Percentiles rank a stretch among this genome's conserved stretches.
phyloP scores from a whole-genome alignment of 1,284 basidiomycete species.

The Leccinum griseonigrum region DNA sequence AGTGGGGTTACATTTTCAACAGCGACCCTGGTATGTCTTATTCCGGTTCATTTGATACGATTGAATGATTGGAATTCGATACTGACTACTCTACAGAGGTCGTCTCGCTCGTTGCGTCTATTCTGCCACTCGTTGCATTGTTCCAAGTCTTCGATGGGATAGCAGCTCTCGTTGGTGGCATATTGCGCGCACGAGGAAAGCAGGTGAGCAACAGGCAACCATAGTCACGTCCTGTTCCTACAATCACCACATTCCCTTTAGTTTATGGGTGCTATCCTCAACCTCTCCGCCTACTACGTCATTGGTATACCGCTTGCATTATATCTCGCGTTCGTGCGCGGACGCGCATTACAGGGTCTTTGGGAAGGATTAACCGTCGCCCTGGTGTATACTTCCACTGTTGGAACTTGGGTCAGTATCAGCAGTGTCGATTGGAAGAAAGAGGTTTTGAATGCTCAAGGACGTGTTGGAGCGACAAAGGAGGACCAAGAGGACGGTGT shows the following conservation, averaged over 20 bases:
- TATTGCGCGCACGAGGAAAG: slow-evolving; percentile 78
- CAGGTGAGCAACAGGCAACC: slow-evolving; percentile 39
- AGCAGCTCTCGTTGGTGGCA: slow-evolving; percentile 65
- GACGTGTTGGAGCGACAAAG: slow-evolving; percentile 21
- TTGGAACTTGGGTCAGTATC: slow-evolving; percentile 51
- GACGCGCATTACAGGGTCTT: slow-evolving; percentile 53
- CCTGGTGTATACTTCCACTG: slow-evolving; percentile 52
- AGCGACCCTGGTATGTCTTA: slow-evolving; percentile 60
- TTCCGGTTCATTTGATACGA: background rate
- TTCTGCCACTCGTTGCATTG: slow-evolving; percentile 74
- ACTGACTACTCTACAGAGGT: slow-evolving; percentile 44
- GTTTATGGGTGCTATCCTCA: slow-evolving; percentile 61
- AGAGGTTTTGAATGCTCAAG: slow-evolving; percentile 57
- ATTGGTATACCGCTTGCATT: slow-evolving; percentile 69
- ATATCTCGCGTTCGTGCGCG: slow-evolving; percentile 56
- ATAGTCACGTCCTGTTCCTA: background rate
- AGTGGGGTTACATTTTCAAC: slow-evolving; percentile 85
- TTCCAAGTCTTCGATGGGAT: slow-evolving; percentile 86
- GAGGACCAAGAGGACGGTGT: background rate
- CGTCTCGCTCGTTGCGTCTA: slow-evolving; percentile 62
- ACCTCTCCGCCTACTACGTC: slow-evolving; percentile 64
- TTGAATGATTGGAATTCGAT: background rate
- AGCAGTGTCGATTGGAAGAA: slow-evolving; percentile 55
- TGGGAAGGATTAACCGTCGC: slow-evolving; percentile 70
- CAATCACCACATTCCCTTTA: background rate